These are phyloP conservation scores for Penicillium herquei DNA, from an alignment of 495 filamentous ascomycete genomes.

Conservation along the genomic window DNA sequence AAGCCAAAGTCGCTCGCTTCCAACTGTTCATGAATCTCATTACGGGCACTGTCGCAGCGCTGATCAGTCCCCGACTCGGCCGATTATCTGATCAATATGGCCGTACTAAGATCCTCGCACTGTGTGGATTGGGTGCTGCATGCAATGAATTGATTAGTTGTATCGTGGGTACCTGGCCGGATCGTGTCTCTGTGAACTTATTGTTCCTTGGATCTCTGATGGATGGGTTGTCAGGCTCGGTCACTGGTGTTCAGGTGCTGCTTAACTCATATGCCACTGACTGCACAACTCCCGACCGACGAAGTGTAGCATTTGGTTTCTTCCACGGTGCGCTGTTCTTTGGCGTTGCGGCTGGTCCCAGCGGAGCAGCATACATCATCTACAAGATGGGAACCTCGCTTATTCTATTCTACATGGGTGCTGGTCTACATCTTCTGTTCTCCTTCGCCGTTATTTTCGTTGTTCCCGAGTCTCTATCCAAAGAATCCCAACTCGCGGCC, in stretches of 20 bases:
- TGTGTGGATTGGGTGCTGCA: constrained; percentile 66
- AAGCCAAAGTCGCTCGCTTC: constrained; percentile 73
- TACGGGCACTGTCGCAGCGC: constrained; percentile 66
- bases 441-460: constrained; percentile 64
- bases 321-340: constrained; percentile 85
- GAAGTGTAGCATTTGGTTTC: constrained; percentile 84
- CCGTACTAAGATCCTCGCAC: constrained; percentile 65
- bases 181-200: constrained; percentile 66
- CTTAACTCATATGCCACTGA: constrained; percentile 84
- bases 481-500: constrained; percentile 63
- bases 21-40: constrained; percentile 69
- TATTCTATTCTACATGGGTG: constrained; percentile 72
- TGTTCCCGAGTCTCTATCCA: constrained; percentile 79
- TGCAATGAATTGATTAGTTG: constrained; percentile 72
- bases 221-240: constrained; percentile 84
- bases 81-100: constrained; percentile 87
- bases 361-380: constrained; percentile 74
- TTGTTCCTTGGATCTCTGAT: constrained; percentile 70
- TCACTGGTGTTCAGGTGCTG: constrained; percentile 77
- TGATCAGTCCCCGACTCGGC: constrained; percentile 80
- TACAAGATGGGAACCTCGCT: constrained; percentile 64
- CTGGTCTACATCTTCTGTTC: constrained; percentile 70
- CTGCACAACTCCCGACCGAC: constrained; percentile 73
- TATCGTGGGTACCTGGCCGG: constrained; percentile 69
- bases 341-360: constrained; percentile 81